These are phyloP conservation scores for Rhytidhysteron rufulum DNA, from an alignment of 2,329 filamentous ascomycete genomes.

Conservation along the genomic window DNA sequence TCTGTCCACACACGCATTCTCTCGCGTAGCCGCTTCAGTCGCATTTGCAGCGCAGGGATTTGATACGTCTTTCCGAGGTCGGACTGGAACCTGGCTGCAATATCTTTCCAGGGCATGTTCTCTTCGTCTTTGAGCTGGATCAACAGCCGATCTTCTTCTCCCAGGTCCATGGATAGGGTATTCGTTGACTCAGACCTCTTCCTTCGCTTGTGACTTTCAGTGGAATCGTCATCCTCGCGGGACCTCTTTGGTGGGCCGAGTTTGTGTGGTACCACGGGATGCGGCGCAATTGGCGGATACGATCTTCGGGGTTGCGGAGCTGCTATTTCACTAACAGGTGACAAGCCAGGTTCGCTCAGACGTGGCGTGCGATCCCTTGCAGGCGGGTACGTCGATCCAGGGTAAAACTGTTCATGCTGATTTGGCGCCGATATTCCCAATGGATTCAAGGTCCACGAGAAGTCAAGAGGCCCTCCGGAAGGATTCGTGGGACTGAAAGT, in stretches of 20 bases:
- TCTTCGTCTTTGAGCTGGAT: constrained; percentile 51
- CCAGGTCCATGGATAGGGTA: constrained; percentile 38
- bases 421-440: constrained; percentile 36
- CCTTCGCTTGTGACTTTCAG: constrained; percentile 35
- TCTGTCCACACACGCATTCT: constrained; percentile 51
- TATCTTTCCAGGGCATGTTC: constrained; percentile 53
- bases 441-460: constrained; percentile 37
- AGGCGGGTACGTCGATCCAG: constrained; percentile 22
- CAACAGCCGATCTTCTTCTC: constrained; percentile 49
- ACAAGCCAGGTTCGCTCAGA: constrained; percentile 29
- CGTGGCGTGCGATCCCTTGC: constrained; percentile 27
- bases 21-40: constrained; percentile 49
- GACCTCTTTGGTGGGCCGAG: constrained; percentile 32
- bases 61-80: constrained; percentile 48
- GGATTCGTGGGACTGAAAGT: constrained; percentile 35
- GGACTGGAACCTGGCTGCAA: constrained; percentile 47
- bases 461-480: constrained; percentile 13
- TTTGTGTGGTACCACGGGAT: constrained; percentile 32
- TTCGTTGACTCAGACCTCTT: constrained; percentile 37
- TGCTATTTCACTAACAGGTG: constrained; percentile 20
- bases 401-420: constrained; percentile 24
- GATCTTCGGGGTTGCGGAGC: constrained; percentile 38
- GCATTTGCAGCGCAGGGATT: constrained; percentile 53
- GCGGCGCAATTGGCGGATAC: constrained; percentile 44
- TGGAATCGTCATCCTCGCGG: constrained; percentile 34